These are phyloP conservation scores for Phialemoniopsis sp. DNA, from an alignment of 2,329 filamentous ascomycete genomes.

Conservation along the genomic window DNA sequence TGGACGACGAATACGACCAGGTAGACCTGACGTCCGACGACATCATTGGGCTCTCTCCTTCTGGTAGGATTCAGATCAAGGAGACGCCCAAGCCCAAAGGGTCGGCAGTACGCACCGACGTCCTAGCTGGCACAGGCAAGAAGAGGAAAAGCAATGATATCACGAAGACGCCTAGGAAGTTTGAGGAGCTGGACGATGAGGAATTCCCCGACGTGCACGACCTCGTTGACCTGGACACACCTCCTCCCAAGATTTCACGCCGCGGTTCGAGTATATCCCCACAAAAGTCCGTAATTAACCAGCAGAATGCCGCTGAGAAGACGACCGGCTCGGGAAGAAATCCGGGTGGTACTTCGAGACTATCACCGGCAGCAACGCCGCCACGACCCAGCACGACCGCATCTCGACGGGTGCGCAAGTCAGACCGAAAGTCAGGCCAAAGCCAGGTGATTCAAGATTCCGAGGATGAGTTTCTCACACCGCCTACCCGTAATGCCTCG, in stretches of 20 bases:
- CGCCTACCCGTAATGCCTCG: constrained; percentile 28
- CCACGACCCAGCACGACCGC: background rate
- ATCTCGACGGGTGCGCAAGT: constrained; percentile 3
- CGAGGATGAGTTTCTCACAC: constrained; percentile 48
- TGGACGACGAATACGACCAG: constrained; percentile 19
- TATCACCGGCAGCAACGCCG: background rate
- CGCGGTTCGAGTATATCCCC: background rate
- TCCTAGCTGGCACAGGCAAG: constrained; percentile 23
- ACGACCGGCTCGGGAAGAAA: constrained; percentile 1
- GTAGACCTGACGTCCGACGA: constrained; percentile 27
- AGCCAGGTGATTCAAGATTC: constrained; percentile 47
- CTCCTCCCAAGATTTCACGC: constrained; percentile 17
- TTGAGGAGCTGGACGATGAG: constrained; percentile 27
- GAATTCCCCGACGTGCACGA: constrained; percentile 53
- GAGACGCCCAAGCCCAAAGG: constrained; percentile 5
- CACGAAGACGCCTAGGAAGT: constrained; percentile 18
- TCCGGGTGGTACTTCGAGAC: constrained; percentile 2
- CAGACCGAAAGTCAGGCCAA: constrained; percentile 11
- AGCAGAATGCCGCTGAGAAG: constrained; percentile 13
- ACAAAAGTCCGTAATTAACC: constrained; percentile 9
- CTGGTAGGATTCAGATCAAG: background rate
- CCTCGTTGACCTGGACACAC: constrained; percentile 32
- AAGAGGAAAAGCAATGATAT: constrained; percentile 51
- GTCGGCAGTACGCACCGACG: background rate
- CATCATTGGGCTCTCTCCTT: background rate